Evolutionary conservation across 1,284 basidiomycete genomes (phyloP).

Genomic region (Cerioporus squamosus): DNA sequence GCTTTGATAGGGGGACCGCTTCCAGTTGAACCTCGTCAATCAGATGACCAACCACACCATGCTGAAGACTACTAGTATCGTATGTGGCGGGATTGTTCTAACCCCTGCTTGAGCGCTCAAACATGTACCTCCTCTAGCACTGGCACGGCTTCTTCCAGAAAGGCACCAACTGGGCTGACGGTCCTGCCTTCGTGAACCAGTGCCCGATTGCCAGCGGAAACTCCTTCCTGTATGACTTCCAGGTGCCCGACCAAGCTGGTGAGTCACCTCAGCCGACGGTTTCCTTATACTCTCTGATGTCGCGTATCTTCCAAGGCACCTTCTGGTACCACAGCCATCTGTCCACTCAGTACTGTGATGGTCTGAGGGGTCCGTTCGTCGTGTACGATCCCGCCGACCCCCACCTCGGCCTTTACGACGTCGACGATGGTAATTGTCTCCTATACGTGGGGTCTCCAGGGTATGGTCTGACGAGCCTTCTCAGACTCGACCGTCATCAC

Average conservation of each 20-base stretch:
- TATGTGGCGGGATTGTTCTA: conserved; percentile 9
- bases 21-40: conserved; percentile 40
- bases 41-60: conserved; percentile 38
- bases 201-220: conserved; percentile 53
- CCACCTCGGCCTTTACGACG: conserved; percentile 41
- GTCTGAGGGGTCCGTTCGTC: conserved; percentile 39
- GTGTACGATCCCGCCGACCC: conserved; percentile 49
- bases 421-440: conserved; percentile 41
- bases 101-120: neutral
- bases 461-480: neutral
- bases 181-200: conserved; percentile 44
- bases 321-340: conserved; percentile 30
- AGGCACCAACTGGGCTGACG: conserved; percentile 38
- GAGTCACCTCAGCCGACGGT: conserved; percentile 22
- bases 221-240: conserved; percentile 48
- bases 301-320: conserved; percentile 16
- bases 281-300: neutral
- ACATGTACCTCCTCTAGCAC: conserved; percentile 28
- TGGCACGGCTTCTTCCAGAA: conserved; percentile 41
- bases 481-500: conserved; percentile 32
- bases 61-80: conserved; percentile 40
- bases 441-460: neutral
- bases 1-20: conserved; percentile 26
- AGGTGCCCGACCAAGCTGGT: conserved; percentile 36
- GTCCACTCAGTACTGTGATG: conserved; percentile 36